phyloP scores from a whole-genome alignment of 345 rosid species.

The Triadica sebifera region DNA sequence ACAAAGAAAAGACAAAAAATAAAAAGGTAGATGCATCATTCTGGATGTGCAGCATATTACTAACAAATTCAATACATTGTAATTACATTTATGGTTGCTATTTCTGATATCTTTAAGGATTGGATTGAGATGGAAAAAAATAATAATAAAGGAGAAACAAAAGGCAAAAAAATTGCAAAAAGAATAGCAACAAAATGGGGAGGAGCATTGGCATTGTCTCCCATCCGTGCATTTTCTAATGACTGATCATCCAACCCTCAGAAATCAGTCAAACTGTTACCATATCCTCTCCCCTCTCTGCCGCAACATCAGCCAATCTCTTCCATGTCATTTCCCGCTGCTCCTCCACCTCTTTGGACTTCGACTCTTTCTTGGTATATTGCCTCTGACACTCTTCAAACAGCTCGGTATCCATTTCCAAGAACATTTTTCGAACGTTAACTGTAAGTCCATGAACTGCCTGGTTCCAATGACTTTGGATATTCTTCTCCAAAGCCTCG shows the following conservation, averaged over 20 bases:
- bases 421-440: constrained; percentile 75
- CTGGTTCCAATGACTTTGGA: constrained; percentile 75
- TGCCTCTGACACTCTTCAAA: constrained; percentile 75
- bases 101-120: constrained; percentile 29
- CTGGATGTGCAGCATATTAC: constrained; percentile 38
- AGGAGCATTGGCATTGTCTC: constrained; percentile 17
- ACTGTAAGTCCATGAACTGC: constrained; percentile 78
- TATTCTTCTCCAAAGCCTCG: constrained; percentile 75
- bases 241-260: constrained; percentile 12
- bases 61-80: constrained; percentile 34
- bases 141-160: background rate
- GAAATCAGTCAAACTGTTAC: constrained; percentile 36
- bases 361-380: constrained; percentile 58
- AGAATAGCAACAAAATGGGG: constrained; percentile 42
- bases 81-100: constrained; percentile 36
- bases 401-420: constrained; percentile 77
- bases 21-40: constrained; percentile 25
- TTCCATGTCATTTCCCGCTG: constrained; percentile 70
- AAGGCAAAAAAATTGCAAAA: constrained; percentile 9
- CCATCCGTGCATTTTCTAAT: constrained; percentile 2
- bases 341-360: constrained; percentile 59
- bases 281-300: constrained; percentile 52
- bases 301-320: constrained; percentile 70
- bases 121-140: constrained; percentile 11
- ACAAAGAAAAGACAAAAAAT: constrained; percentile 1